Evolutionary conservation across 441 rosid species (phyloP).

Genomic region (Flueggea neowawraea): DNA sequence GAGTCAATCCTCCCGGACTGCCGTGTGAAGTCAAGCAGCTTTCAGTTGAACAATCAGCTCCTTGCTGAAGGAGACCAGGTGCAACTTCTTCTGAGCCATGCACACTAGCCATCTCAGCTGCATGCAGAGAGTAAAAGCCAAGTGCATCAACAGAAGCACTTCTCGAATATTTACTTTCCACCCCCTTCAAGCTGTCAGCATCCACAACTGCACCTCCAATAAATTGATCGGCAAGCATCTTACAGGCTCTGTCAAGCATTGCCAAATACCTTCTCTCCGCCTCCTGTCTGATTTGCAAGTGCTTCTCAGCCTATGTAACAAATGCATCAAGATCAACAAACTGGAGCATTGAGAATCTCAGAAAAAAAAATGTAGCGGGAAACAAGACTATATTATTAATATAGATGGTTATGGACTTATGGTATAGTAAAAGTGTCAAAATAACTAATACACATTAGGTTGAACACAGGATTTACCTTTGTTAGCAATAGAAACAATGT

Average conservation of each 20-base stretch:
- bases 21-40: conserved; percentile 56
- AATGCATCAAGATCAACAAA: no score
- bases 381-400: no score
- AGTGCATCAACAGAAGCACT: no score
- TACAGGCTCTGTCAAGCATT: conserved; percentile 69
- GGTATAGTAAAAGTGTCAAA: no score
- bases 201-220: conserved; percentile 30
- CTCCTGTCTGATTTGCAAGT: conserved; percentile 56
- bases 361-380: no score
- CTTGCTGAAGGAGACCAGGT: conserved; percentile 40
- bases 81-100: conserved; percentile 33
- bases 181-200: conserved; percentile 6
- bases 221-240: conserved; percentile 62
- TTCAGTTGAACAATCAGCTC: conserved; percentile 62
- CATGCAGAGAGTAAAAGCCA: no score
- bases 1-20: conserved; percentile 37
- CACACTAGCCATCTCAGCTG: conserved; percentile 7
- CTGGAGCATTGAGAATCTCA: no score
- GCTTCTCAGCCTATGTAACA: conserved; percentile 45
- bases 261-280: conserved; percentile 57
- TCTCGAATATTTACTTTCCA: no score
- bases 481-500: no score
- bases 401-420: no score
- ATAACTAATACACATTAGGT: no score
- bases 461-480: no score